A percentile compares a stretch with the other conserved stretches of the same genome.
Evolutionary conservation across 2,329 filamentous ascomycete species (phyloP).

Genomic region (Xylariales sp.): DNA sequence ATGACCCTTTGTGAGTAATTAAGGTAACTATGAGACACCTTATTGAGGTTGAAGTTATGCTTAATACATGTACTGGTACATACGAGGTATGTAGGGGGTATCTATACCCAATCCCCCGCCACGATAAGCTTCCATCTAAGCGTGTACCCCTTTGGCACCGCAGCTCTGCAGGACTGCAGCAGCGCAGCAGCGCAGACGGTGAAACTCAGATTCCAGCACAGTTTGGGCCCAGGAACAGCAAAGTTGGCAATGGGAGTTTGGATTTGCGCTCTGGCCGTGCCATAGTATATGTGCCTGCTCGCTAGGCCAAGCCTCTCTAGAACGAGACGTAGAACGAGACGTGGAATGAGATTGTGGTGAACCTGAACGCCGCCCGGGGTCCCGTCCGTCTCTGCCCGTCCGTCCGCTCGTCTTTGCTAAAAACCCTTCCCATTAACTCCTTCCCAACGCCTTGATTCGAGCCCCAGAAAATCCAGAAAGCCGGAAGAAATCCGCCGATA

Average conservation of each 20-base stretch:
- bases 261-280: too few species aligned
- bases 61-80: constrained; percentile 2
- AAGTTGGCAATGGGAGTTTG: neutral
- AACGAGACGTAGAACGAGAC: neutral
- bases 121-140: constrained; percentile 39
- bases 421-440: neutral
- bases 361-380: neutral
- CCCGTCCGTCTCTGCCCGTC: neutral
- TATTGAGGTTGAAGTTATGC: constrained; percentile 12
- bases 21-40: constrained; percentile 8
- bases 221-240: neutral
- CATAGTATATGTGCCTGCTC: neutral
- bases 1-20: neutral
- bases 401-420: neutral
- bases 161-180: neutral
- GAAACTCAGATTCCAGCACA: neutral
- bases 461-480: neutral
- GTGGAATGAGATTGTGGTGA: too few species aligned
- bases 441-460: neutral
- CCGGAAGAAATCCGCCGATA: neutral
- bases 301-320: neutral
- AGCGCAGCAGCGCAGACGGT: too few species aligned
- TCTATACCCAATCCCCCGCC: neutral
- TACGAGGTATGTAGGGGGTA: constrained; percentile 16
- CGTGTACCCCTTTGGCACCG: neutral